Conservation (phyloP, 192 early-diverging fungal genomes). For the Backusella psychrophila region DNA sequence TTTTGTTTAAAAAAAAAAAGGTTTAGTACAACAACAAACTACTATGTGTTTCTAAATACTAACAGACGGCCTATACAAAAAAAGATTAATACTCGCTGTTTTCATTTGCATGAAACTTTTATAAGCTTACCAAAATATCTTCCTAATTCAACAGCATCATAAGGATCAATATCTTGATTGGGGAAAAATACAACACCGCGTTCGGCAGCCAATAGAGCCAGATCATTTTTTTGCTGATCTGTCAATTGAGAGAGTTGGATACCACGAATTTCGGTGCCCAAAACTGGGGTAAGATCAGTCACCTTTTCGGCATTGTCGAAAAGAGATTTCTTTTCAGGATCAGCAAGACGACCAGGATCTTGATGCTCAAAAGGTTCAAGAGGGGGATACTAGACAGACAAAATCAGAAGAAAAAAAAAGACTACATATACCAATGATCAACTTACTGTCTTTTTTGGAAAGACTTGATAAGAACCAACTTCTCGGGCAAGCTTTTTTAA, state of each 20-base stretch:
- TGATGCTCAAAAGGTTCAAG: constrained; percentile 18
- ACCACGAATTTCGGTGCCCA: constrained; percentile 69
- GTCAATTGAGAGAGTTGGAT: constrained; percentile 55
- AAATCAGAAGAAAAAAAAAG: not conserved
- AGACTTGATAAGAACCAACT: not conserved
- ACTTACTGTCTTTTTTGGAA: not conserved
- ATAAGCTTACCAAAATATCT: constrained; percentile 41
- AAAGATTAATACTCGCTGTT: not conserved
- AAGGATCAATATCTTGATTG: constrained; percentile 58
- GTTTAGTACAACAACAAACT: constrained; percentile 6
- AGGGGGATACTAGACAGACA: constrained; percentile 15
- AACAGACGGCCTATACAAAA: constrained; percentile 16
- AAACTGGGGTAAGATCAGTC: constrained; percentile 53
- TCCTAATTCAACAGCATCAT: constrained; percentile 55
- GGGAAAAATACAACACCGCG: constrained; percentile 70
- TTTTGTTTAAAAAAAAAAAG: not conserved
- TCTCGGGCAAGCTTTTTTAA: constrained; percentile 6
- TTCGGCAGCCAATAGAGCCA: constrained; percentile 61
- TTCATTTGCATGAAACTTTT: not conserved
- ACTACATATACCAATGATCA: not conserved
- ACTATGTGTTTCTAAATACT: not conserved
- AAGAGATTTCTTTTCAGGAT: constrained; percentile 55
- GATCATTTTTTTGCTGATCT: constrained; percentile 58
- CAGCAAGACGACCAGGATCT: constrained; percentile 41
- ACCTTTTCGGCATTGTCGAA: constrained; percentile 51